phyloP scores from a whole-genome alignment of 2,329 filamentous ascomycete genomes.

The Hypoxylon sp. region DNA sequence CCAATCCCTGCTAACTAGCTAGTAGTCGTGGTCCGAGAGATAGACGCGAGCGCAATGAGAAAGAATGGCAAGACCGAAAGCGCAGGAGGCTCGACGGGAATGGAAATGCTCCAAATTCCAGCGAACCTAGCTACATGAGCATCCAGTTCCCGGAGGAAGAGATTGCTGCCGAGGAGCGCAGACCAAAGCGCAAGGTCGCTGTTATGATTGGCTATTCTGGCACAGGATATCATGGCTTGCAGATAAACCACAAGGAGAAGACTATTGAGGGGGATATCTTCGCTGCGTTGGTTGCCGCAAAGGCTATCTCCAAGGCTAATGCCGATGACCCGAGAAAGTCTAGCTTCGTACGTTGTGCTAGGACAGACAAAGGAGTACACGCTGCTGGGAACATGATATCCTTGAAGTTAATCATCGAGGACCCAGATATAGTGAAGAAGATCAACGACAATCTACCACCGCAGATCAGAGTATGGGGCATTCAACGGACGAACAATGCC shows the following conservation, averaged over 20 bases:
- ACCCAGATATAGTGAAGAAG: slow-evolving; percentile 86
- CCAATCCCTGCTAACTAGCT: slow-evolving; percentile 62
- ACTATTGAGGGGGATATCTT: slow-evolving; percentile 98
- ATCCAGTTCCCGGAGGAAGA: slow-evolving; percentile 80
- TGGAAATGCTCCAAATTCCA: slow-evolving; percentile 51
- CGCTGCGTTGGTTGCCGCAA: slow-evolving; percentile 88
- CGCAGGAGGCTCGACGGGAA: slow-evolving; percentile 64
- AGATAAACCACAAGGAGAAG: slow-evolving; percentile 85
- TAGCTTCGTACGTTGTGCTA: slow-evolving; percentile 90
- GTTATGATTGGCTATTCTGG: slow-evolving; percentile 96
- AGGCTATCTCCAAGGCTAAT: slow-evolving; percentile 96
- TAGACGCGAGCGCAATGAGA: slow-evolving; percentile 66
- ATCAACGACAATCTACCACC: slow-evolving; percentile 89
- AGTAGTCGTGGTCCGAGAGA: slow-evolving; percentile 66
- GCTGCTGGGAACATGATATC: slow-evolving; percentile 96
- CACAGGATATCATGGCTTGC: slow-evolving; percentile 97
- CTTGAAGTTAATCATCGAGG: slow-evolving; percentile 95
- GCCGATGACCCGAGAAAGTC: slow-evolving; percentile 98
- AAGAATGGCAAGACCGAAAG: slow-evolving; percentile 65
- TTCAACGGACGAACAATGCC: slow-evolving; percentile 87
- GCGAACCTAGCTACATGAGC: slow-evolving; percentile 67
- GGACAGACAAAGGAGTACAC: slow-evolving; percentile 98
- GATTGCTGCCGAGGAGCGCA: slow-evolving; percentile 87
- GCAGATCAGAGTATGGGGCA: slow-evolving; percentile 96
- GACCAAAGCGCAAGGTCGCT: slow-evolving; percentile 95